Conservation (phyloP, 306 rosid species). For the Senna siamea region DNA sequence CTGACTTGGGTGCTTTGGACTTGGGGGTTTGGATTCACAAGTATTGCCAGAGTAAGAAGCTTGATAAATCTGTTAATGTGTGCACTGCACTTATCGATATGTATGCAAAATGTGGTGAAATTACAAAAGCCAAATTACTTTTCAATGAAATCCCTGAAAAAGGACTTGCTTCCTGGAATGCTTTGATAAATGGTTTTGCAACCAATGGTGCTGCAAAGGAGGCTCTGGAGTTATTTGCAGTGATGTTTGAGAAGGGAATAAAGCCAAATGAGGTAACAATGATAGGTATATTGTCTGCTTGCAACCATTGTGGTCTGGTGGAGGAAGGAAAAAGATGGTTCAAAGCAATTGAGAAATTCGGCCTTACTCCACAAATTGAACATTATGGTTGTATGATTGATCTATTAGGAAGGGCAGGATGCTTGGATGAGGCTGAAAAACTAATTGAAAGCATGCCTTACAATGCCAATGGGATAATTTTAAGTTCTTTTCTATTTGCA, state of each 20-base stretch:
- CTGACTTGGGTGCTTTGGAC: conserved; percentile 70
- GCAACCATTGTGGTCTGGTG: conserved; percentile 71
- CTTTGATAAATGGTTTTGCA: conserved; percentile 74
- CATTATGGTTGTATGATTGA: conserved; percentile 81
- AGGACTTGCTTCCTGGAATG: conserved; percentile 74
- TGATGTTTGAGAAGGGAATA: conserved; percentile 49
- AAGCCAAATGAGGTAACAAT: conserved; percentile 62
- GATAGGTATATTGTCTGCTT: conserved; percentile 64
- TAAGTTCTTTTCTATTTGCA: conserved; percentile 69
- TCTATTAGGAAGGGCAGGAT: conserved; percentile 74
- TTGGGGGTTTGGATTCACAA: conserved; percentile 67
- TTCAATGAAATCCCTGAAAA: conserved; percentile 54
- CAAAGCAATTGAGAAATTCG: conserved; percentile 54
- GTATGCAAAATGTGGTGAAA: conserved; percentile 82
- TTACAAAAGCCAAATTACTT: conserved; percentile 47
- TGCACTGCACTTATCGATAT: conserved; percentile 67
- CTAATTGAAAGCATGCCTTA: conserved; percentile 66
- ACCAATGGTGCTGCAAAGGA: conserved; percentile 67
- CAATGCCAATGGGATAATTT: conserved; percentile 61
- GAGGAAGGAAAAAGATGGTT: conserved; percentile 72
- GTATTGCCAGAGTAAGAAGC: conserved; percentile 49
- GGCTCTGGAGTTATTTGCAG: conserved; percentile 56
- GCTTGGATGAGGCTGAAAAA: conserved; percentile 73
- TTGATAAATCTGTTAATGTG: conserved; percentile 47
- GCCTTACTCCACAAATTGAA: conserved; percentile 65